Base-by-base conservation (phyloP, 495 filamentous ascomycete genomes). In the Hyaloscypha finlandica region DNA sequence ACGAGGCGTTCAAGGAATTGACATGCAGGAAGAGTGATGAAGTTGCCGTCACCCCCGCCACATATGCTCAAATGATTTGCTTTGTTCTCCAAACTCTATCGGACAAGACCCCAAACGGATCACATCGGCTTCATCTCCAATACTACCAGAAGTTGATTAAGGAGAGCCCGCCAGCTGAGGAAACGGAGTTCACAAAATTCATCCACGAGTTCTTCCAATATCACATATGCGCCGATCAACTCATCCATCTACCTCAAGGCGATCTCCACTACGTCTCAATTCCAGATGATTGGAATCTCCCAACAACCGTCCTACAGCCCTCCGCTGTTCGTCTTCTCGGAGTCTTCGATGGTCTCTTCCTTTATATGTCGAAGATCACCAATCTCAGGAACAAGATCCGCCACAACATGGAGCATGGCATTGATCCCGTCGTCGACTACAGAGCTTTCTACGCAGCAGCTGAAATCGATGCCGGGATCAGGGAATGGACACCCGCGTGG, bases 121-220 rank as follows among this genome's bases (percentile, higher is more conserved):
- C 92, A 75, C 94, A 96, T 77, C 84, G 92, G 37, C 81, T 89
- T 56, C 93, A 97, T 74, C 89, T 97, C 69, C 81, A 88, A 68
- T 90, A 87, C 3, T 93, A 92, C 67, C 85, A 90, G 66, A 84
- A 83, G 59, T 82, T 96, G 58, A 83, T 95, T n/a, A 73, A 80
- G 59, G 78, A 81, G 65, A 80, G 88, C 77, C 80, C 84, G 72
- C 79, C 86, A 69, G 14, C 29, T 19, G 68, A 85, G 75, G 74
- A 92, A 61, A 81, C 86, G 48, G 84, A 88, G 33, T 92, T 93
- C 73, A 79, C 86, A 20, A 86, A 88, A 67, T 96, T 97, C 74
- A 90, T 97, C 69, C 85, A 92, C 75, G 93, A 96, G 76, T 96
- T 96, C 81, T 96, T 96, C 79, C 89, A 92, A 76, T 97, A 96